These are phyloP conservation scores for Aureobasidium sp. DNA, from an alignment of 2,329 filamentous ascomycete species.

Conservation along the genomic window DNA sequence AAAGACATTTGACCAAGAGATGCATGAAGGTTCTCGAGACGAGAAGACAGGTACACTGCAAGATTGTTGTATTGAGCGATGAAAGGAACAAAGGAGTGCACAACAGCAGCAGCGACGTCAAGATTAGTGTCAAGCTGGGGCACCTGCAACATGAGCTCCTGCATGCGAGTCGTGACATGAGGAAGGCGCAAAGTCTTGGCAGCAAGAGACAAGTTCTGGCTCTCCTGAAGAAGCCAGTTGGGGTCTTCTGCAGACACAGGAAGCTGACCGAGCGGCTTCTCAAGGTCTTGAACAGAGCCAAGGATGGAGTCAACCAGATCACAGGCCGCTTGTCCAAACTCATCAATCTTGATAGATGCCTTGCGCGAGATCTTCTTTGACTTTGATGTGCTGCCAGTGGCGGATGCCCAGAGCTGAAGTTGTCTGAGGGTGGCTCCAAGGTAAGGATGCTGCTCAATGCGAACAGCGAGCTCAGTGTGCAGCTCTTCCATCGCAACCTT, in stretches of 20 bases:
- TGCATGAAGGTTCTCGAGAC: slow-evolving; percentile 59
- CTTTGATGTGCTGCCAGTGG: background rate
- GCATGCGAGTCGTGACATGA: slow-evolving; percentile 45
- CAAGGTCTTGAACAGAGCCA: slow-evolving; percentile 68
- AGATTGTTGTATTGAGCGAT: slow-evolving; percentile 64
- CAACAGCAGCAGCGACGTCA: slow-evolving; percentile 48
- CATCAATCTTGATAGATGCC: slow-evolving; percentile 22
- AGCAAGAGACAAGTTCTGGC: slow-evolving; percentile 40
- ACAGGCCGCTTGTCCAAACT: slow-evolving; percentile 54
- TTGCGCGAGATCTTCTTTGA: background rate
- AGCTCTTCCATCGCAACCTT: slow-evolving; percentile 3
- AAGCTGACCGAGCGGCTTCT: slow-evolving; percentile 48
- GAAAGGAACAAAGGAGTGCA: slow-evolving; percentile 61
- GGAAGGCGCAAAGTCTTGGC: slow-evolving; percentile 54
- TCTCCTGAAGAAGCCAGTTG: slow-evolving; percentile 55
- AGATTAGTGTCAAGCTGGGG: slow-evolving; percentile 38
- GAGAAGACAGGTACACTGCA: slow-evolving; percentile 51
- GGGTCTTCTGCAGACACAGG: slow-evolving; percentile 55
- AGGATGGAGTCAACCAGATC: slow-evolving; percentile 67
- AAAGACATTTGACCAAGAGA: slow-evolving; percentile 68
- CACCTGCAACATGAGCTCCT: slow-evolving; percentile 40
- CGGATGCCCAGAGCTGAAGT: slow-evolving; percentile 16
- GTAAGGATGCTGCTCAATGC: slow-evolving; percentile 15
- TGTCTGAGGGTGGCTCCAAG: slow-evolving; percentile 18
- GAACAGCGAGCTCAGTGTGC: background rate